Conservation (phyloP, 495 filamentous ascomycete genomes). For the Hypoxylon trugodes region DNA sequence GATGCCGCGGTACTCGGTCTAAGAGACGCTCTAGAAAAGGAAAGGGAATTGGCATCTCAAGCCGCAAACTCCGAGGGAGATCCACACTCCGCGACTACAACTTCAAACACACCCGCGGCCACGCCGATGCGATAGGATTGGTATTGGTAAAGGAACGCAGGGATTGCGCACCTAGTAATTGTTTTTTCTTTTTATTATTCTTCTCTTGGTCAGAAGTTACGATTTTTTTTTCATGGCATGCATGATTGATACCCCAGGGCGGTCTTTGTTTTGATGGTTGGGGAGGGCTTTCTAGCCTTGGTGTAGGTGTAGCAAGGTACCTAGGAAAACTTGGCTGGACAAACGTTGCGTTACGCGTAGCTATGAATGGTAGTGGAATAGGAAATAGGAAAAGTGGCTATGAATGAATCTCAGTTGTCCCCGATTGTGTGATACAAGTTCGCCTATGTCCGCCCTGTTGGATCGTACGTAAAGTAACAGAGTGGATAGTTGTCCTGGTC, state of each 20-base stretch:
- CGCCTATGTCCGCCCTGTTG: slow-evolving; percentile 28
- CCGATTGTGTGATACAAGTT: slow-evolving; percentile 38
- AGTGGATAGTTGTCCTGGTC: background rate
- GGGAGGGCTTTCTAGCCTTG: slow-evolving; percentile 5
- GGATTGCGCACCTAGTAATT: background rate
- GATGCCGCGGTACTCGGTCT: slow-evolving; percentile 40
- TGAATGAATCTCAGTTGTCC: background rate
- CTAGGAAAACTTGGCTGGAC: slow-evolving; percentile 8
- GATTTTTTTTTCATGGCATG: slow-evolving; percentile 13
- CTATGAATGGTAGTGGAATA: background rate
- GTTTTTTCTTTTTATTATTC: background rate
- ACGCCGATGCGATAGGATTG: slow-evolving; percentile 15
- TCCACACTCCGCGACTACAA: slow-evolving; percentile 1
- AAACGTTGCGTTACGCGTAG: no score
- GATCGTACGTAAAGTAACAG: no score
- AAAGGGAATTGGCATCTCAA: slow-evolving; percentile 32
- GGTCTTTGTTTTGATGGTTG: slow-evolving; percentile 13
- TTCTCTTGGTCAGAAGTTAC: slow-evolving; percentile 23
- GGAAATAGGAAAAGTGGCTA: slow-evolving; percentile 2
- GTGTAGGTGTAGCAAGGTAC: background rate
- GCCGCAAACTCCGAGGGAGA: slow-evolving; percentile 13
- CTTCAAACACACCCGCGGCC: slow-evolving; percentile 23
- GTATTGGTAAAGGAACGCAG: background rate
- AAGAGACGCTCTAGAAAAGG: slow-evolving; percentile 35
- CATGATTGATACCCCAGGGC: slow-evolving; percentile 44